phyloP scores from a whole-genome alignment of 2,329 filamentous ascomycete species.

The Diaporthe sp. region DNA sequence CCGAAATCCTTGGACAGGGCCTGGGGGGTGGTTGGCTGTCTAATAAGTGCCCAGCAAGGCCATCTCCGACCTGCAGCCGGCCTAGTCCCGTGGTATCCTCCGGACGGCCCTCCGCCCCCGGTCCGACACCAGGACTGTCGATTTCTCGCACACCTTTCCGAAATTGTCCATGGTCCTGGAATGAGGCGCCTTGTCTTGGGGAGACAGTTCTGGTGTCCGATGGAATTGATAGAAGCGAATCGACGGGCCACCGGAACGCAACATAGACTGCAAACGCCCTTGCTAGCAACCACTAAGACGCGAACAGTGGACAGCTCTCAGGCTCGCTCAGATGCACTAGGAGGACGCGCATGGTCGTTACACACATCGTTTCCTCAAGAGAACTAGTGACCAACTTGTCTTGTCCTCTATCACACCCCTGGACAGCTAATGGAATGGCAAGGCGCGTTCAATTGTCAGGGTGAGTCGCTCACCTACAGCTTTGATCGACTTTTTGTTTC shows the following conservation, averaged over 20 bases:
- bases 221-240: neutral
- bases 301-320: too few species aligned
- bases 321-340: neutral
- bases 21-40: neutral
- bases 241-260: too few species aligned
- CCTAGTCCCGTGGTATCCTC: neutral
- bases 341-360: neutral
- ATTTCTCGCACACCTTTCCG: neutral
- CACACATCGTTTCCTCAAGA: neutral
- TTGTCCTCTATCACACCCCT: neutral
- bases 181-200: neutral
- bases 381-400: too few species aligned
- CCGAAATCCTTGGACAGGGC: neutral
- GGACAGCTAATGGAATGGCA: neutral
- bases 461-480: neutral
- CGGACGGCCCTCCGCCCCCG: neutral
- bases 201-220: neutral
- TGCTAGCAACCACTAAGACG: neutral
- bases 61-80: neutral
- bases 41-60: neutral
- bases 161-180: neutral
- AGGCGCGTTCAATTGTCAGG: neutral
- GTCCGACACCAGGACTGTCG: neutral
- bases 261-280: neutral
- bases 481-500: neutral